Base-by-base conservation (phyloP, 352 stramenopile species). In the Thalassiosira exigua region DNA sequence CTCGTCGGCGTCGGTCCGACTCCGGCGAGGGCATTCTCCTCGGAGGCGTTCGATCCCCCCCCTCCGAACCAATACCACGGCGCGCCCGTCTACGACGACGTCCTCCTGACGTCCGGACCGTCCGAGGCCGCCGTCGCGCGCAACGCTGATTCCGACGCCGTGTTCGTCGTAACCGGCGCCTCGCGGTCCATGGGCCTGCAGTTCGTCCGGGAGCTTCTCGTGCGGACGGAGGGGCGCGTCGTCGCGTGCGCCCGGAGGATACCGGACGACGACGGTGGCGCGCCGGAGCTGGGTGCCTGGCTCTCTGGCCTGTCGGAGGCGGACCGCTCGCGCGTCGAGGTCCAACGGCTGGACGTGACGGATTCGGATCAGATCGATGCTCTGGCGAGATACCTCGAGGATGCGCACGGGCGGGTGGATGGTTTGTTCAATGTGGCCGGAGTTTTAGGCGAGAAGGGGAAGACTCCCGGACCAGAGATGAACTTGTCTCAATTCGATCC, bases 391-490 rank as follows among this genome's bases (percentile, higher is more conserved):
- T 11, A 79, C 48, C 60, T 85, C 5, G 75, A 19, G 2, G 12
- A 56, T 27, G 62, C 73, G 27, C 85, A 82, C 69, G 64, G 89
- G 32, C 77, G 90, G 56, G 76, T 95, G 7, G 88, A 94, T 73
- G 65, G 85, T 12, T 61, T 95, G 19, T 86, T 94, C 36, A 95
- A 95, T 69, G 89, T 94, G 7, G 92, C 90, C 33, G 92, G 92
- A 14, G 69, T 95, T 22, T 62, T 95, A 14, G 88, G 90, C 26
- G 89, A 94, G 56, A 85, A 77, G 14, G 83, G 65, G n/a, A 89
- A 60, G 0, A 93, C 82, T 4, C 82, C 86, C 19, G 89, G 87
- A n/a, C 87, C 86, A n/a, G 92, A 95, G 84, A 81, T 90, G 73
- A 87, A 83, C 48, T 36, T 95, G 21, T 57, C 57, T 7, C 85